Base-by-base conservation (phyloP, 2,329 filamentous ascomycete species). In the Eurotiales sp. region DNA sequence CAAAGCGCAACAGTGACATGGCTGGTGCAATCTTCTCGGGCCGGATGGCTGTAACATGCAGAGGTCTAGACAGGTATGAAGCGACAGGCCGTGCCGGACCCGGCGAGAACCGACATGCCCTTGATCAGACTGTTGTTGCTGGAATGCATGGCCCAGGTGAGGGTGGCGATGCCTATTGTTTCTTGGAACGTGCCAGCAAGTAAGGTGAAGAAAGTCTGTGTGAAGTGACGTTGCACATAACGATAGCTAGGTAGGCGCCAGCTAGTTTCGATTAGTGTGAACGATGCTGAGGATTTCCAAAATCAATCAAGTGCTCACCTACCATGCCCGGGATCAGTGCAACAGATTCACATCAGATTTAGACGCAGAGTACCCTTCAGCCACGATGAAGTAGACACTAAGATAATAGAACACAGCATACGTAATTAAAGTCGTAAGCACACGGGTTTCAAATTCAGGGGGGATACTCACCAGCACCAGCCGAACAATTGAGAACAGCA, bases 391-490 rank as follows among this genome's bases (percentile, higher is more conserved):
- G 64, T 86, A 88, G 15, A 87, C 76, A 14, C 80, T 81, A 57
- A 85, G 80, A 58, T 87, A 88, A 64, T 87, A 88, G 56, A 87
- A 80, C 1, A 84, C 79, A 11, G 77, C 72, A 62, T 77, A 77
- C 56, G 75, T 65, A 0, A 68, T 61, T 60, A 41, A 36, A 23
- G 15, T 27, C 23, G 78, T 77, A 61, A 85, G 85, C 64, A 84
- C 85, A 22, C 10, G 25, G 84, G 74, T 17, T 78, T 78, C 57
- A 84, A 86, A 63, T 84, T 85, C 52, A 84, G 75, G 1, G 81
- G 75, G 11, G 73, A 66, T 57, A 72, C 55, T 72, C 62, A 14
- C 68, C 60, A 58, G 81, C 77, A 3, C 84, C 84, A 0, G 78
- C 78, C 3, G 77, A 73, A 59, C 84, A 81, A 56, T 84, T 83